phyloP scores from a whole-genome alignment of 129 eudicot species.

The Centaurea solstitialis region DNA sequence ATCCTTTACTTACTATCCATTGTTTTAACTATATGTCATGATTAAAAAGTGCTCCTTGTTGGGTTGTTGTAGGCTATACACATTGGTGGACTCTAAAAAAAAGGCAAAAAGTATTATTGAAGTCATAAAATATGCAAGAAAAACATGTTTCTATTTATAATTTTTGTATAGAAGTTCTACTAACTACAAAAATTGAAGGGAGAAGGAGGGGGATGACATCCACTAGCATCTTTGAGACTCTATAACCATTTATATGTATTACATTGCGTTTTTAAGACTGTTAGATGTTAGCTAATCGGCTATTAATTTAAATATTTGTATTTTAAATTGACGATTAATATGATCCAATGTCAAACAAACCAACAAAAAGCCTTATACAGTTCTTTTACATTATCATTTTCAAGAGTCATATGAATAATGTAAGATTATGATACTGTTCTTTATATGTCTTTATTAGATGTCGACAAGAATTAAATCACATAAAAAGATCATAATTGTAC shows the following conservation, averaged over 20 bases:
- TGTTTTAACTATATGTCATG: neutral
- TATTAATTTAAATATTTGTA: no score
- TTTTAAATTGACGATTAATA: neutral
- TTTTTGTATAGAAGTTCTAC: no score
- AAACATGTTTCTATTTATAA: no score
- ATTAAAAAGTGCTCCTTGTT: neutral
- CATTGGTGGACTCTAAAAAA: neutral
- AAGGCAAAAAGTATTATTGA: neutral
- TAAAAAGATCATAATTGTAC: conserved; percentile 16
- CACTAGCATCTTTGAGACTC: neutral
- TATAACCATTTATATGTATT: neutral
- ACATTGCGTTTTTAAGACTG: no score
- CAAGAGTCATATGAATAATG: neutral
- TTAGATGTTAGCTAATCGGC: neutral
- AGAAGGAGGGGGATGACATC: no score
- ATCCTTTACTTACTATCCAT: no score
- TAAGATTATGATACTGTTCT: neutral
- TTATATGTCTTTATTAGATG: neutral
- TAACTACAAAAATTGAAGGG: no score
- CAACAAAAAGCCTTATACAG: neutral
- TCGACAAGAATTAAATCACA: neutral
- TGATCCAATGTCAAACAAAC: neutral
- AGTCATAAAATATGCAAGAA: neutral
- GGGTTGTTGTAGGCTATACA: neutral
- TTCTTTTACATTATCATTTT: neutral